Evolutionary conservation across 2,329 filamentous ascomycete genomes (phyloP).

Genomic region (Cladorrhinum sp.): DNA sequence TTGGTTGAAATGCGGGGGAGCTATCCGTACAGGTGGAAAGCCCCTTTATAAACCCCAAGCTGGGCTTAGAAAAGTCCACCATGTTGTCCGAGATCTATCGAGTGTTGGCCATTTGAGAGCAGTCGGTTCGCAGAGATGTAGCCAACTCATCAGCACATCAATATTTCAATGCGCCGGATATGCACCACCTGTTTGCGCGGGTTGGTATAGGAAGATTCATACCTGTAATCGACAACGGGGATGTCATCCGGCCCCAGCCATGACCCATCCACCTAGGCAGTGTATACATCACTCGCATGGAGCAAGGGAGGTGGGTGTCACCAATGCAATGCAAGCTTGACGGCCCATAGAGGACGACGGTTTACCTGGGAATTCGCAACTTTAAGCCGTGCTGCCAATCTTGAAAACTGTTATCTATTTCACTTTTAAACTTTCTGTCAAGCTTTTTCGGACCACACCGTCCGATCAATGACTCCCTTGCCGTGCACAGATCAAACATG

Average conservation of each 20-base stretch:
- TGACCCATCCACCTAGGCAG: too few species aligned
- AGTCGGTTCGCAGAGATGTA: background rate
- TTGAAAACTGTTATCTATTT: too few species aligned
- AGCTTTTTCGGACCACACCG: too few species aligned
- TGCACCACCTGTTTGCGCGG: slow-evolving; percentile 1
- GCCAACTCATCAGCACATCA: slow-evolving; percentile 11
- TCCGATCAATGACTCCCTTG: too few species aligned
- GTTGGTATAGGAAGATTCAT: background rate
- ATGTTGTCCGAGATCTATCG: too few species aligned
- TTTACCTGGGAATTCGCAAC: too few species aligned
- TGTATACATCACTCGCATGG: background rate
- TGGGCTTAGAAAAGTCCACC: too few species aligned
- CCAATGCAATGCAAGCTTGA: background rate
- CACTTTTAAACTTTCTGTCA: too few species aligned
- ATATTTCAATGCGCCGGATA: slow-evolving; percentile 1
- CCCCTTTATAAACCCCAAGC: background rate
- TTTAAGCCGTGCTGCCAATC: too few species aligned
- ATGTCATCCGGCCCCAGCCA: background rate
- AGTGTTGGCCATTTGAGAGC: background rate
- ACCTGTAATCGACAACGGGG: background rate
- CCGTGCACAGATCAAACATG: too few species aligned
- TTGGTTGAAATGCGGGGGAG: background rate
- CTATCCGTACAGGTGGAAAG: background rate
- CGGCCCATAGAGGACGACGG: background rate
- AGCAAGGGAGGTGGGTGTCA: background rate